These are phyloP conservation scores for Trichophyton mentagrophytes DNA, from an alignment of 2,329 filamentous ascomycete species.

Conservation along the genomic window DNA sequence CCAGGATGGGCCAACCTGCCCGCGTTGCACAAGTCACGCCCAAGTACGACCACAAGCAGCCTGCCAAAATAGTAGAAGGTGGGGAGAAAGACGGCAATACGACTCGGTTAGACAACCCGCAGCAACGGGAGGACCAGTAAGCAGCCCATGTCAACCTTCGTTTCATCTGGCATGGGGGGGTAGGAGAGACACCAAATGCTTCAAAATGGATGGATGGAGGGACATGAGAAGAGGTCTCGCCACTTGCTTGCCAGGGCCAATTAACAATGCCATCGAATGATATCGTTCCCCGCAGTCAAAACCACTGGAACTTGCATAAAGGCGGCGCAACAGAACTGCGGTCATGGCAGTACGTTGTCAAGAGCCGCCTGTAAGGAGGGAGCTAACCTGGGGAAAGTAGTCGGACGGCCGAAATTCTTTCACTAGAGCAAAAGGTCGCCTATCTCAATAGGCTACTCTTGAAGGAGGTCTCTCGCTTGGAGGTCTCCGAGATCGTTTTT, in stretches of 20 bases:
- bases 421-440: not conserved
- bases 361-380: no score
- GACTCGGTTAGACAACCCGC: not conserved
- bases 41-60: not conserved
- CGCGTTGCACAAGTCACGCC: not conserved
- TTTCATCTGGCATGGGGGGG: not conserved
- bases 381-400: no score
- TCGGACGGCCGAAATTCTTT: no score
- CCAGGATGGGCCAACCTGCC: not conserved
- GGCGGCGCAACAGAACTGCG: not conserved
- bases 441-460: not conserved
- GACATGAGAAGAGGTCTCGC: not conserved
- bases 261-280: not conserved
- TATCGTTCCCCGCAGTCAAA: not conserved
- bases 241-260: not conserved
- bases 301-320: not conserved
- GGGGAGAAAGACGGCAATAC: not conserved
- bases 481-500: not conserved
- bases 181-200: not conserved
- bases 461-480: not conserved
- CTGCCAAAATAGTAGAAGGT: not conserved
- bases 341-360: no score
- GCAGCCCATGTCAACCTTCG: not conserved
- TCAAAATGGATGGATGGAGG: not conserved
- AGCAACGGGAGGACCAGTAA: not conserved